A percentile compares a stretch with the other conserved stretches of the same genome.
Conservation (phyloP, 495 filamentous ascomycete species). For the Aspergillus conjunctus region DNA sequence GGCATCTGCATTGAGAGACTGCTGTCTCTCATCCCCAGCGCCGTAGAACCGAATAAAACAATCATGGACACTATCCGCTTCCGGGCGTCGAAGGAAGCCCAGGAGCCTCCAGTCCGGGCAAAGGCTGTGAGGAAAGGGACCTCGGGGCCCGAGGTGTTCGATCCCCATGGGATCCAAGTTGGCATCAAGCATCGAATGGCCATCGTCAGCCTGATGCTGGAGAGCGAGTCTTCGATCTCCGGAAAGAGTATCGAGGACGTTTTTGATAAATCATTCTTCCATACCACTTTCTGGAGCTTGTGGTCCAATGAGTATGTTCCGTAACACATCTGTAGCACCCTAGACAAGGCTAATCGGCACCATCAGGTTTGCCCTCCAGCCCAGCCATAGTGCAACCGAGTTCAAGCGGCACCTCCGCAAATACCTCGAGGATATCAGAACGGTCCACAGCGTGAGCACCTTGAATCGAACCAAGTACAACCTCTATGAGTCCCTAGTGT, state of each 20-base stretch:
- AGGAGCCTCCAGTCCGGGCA: conserved; percentile 5
- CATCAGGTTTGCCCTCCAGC: conserved; percentile 35
- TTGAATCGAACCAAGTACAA: conserved; percentile 35
- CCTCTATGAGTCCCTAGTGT: conserved; percentile 40
- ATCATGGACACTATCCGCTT: conserved; percentile 23
- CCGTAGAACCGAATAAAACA: conserved; percentile 9
- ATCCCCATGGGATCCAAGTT: conserved; percentile 11
- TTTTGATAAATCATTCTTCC: conserved; percentile 40
- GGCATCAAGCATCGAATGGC: conserved; percentile 29
- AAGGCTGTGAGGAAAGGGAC: conserved; percentile 6
- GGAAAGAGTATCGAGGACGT: conserved; percentile 35
- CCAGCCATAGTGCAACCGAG: conserved; percentile 41
- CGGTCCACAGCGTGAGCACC: conserved; percentile 29
- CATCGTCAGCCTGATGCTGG: conserved; percentile 32
- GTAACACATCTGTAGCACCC: background rate
- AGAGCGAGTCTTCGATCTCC: conserved; percentile 29
- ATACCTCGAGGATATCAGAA: conserved; percentile 25
- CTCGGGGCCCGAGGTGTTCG: conserved; percentile 1
- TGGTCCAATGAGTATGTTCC: conserved; percentile 37
- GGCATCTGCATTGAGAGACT: conserved; percentile 40
- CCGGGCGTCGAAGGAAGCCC: conserved; percentile 5
- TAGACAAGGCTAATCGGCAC: background rate
- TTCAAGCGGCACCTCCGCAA: conserved; percentile 31
- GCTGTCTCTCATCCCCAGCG: conserved; percentile 31
- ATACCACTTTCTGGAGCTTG: conserved; percentile 42